Evolutionary conservation across 306 rosid genomes (phyloP).

Genomic region (Urtica urens): DNA sequence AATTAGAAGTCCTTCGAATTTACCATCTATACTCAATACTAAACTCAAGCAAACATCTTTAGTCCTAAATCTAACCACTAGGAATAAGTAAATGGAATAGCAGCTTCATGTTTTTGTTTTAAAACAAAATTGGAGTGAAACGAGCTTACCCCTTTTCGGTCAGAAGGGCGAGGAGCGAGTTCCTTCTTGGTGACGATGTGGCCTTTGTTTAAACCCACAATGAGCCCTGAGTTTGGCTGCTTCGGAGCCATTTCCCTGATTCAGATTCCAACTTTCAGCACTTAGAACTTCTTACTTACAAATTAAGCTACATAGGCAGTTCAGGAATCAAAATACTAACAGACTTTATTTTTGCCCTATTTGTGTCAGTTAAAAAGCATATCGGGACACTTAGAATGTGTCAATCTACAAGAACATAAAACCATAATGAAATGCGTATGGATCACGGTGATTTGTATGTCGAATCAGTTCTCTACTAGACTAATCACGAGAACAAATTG

Average conservation of each 20-base stretch:
- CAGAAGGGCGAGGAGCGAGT: slow-evolving; percentile 64
- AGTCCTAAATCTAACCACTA: neutral
- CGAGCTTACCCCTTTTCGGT: slow-evolving; percentile 50
- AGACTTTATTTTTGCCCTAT: no score
- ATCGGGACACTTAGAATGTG: no score
- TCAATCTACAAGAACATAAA: no score
- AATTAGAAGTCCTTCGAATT: neutral
- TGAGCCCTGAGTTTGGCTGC: slow-evolving; percentile 60
- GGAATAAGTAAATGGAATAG: neutral
- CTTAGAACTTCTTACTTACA: no score
- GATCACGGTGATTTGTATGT: no score
- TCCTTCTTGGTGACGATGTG: slow-evolving; percentile 75
- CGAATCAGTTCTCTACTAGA: no score
- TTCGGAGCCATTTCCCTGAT: slow-evolving; percentile 73
- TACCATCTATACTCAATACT: neutral
- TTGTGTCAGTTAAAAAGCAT: no score
- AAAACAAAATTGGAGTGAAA: neutral
- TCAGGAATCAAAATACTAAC: no score
- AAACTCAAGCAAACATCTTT: no score
- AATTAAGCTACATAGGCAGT: no score
- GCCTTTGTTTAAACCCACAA: slow-evolving; percentile 75
- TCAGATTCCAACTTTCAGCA: neutral
- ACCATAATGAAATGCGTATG: no score
- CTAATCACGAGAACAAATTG: no score
- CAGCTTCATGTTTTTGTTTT: neutral